These are phyloP conservation scores for Chlorociboria aeruginascens DNA, from an alignment of 495 filamentous ascomycete species.

Conservation along the genomic window DNA sequence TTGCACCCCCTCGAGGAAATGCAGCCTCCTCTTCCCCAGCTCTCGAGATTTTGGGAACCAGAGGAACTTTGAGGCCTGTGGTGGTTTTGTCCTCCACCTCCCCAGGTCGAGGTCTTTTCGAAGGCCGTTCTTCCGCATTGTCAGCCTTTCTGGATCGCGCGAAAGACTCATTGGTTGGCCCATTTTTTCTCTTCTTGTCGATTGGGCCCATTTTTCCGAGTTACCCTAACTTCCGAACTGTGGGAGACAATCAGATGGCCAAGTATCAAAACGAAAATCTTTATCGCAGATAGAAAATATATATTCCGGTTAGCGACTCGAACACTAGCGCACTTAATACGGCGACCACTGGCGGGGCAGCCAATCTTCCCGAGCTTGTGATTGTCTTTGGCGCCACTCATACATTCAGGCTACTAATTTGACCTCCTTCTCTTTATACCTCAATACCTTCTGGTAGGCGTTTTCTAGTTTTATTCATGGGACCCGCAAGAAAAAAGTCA, in stretches of 20 bases:
- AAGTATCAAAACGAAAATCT: not conserved
- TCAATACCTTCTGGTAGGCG: not conserved
- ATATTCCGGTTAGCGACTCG: too few relatives aligned
- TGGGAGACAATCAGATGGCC: not conserved
- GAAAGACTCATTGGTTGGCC: slow-evolving; percentile 19
- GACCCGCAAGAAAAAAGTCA: slow-evolving; percentile 14
- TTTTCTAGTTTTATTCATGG: slow-evolving; percentile 11
- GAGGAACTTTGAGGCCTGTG: slow-evolving; percentile 1
- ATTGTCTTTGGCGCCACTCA: not conserved
- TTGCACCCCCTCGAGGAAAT: slow-evolving; percentile 88
- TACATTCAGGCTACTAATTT: slow-evolving; percentile 3
- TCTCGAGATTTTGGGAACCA: slow-evolving; percentile 13
- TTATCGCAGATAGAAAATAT: too few relatives aligned
- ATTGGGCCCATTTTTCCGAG: slow-evolving; percentile 19
- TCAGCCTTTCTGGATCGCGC: slow-evolving; percentile 14
- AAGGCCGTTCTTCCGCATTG: slow-evolving; percentile 7
- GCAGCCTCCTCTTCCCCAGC: slow-evolving; percentile 67
- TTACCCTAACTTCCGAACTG: not conserved
- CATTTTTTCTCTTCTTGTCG: slow-evolving; percentile 19
- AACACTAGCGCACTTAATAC: too few relatives aligned
- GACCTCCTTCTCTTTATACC: not conserved
- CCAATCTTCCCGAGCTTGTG: not conserved
- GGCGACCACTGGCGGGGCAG: too few relatives aligned
- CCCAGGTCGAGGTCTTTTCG: slow-evolving; percentile 16
- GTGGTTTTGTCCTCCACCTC: slow-evolving; percentile 5